Conservation (phyloP, 352 stramenopile genomes). For the Pythium aquatile region DNA sequence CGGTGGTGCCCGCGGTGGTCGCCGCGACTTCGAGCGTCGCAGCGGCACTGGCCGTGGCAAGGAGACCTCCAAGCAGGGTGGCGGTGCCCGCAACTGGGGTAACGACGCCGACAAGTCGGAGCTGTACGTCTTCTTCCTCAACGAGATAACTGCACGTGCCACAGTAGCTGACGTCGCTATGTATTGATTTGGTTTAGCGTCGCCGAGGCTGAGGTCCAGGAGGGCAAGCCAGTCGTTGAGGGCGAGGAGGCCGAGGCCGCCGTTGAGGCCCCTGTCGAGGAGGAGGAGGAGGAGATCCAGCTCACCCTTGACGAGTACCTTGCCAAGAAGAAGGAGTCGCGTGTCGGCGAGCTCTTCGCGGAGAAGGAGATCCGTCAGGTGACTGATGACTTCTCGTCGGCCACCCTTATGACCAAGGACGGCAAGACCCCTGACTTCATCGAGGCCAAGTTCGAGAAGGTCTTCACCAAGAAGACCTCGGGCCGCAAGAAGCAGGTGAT, state of each 20-base stretch:
- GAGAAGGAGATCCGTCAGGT: constrained; percentile 84
- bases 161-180: neutral
- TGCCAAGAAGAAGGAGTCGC: constrained; percentile 76
- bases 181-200: constrained; percentile 20
- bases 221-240: constrained; percentile 28
- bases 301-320: constrained; percentile 82
- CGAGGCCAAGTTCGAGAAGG: constrained; percentile 89
- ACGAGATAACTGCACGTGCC: neutral
- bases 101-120: constrained; percentile 92
- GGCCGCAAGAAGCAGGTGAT: constrained; percentile 92
- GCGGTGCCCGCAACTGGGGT: constrained; percentile 95
- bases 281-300: constrained; percentile 78
- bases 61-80: constrained; percentile 94
- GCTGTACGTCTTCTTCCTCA: constrained; percentile 55
- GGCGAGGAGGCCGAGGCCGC: constrained; percentile 30
- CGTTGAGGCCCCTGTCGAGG: constrained; percentile 55
- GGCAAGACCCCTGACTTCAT: constrained; percentile 89
- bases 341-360: constrained; percentile 76
- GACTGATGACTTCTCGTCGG: constrained; percentile 86
- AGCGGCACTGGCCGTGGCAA: constrained; percentile 95
- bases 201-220: constrained; percentile 37
- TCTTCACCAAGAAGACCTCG: constrained; percentile 95
- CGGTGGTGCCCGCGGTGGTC: constrained; percentile 52
- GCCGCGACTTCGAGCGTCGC: constrained; percentile 92
- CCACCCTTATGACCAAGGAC: constrained; percentile 77